Conservation (phyloP, 257 asterid species). For the Nicotiana noctiflora region DNA sequence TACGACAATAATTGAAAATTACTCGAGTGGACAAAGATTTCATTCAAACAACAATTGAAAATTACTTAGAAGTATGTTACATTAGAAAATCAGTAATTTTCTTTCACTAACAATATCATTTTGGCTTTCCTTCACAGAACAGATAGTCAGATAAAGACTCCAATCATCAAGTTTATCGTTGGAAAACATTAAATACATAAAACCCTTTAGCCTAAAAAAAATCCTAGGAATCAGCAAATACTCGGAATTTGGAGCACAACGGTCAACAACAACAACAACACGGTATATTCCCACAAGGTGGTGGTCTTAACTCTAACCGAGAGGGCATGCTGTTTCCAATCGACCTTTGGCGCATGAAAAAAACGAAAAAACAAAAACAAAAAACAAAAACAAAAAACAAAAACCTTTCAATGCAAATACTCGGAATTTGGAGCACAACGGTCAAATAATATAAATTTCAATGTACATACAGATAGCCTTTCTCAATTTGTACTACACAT, state of each 20-base stretch:
- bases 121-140: neutral
- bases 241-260: neutral
- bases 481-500: neutral
- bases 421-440: neutral
- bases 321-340: too few species aligned
- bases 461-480: neutral
- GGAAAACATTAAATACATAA: neutral
- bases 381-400: too few species aligned
- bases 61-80: neutral
- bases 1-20: too few species aligned
- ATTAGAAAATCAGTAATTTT: neutral
- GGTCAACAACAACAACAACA: too few species aligned
- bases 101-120: neutral
- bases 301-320: too few species aligned
- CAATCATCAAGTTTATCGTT: neutral
- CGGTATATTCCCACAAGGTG: too few species aligned
- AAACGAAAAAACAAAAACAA: too few species aligned
- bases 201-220: neutral
- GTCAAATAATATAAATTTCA: neutral
- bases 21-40: too few species aligned
- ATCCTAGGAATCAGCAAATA: neutral
- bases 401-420: too few species aligned
- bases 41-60: neutral
- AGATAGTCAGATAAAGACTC: neutral
- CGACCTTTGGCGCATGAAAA: too few species aligned